Conservation (phyloP, 2,329 filamentous ascomycete genomes). For the Incumbomyces lentus region DNA sequence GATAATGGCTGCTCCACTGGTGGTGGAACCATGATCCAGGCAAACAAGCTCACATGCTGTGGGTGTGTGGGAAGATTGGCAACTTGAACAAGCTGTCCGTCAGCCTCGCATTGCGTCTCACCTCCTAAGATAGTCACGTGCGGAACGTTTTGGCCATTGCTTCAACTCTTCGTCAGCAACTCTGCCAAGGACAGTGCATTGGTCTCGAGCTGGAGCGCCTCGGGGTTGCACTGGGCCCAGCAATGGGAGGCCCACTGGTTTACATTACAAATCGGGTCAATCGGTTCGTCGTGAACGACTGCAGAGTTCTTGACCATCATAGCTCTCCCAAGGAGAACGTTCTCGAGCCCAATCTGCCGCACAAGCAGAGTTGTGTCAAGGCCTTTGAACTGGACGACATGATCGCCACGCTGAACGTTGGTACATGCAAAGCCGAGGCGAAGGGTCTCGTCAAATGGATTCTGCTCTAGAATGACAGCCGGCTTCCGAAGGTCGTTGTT, state of each 20-base stretch:
- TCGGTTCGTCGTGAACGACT: constrained; percentile 6
- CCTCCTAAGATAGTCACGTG: too few relatives aligned
- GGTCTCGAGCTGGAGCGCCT: background rate
- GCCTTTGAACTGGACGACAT: constrained; percentile 15
- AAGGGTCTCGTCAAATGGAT: constrained; percentile 7
- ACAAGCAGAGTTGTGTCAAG: constrained; percentile 15
- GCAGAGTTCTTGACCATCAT: constrained; percentile 13
- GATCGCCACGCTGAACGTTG: constrained; percentile 12
- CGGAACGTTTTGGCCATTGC: too few relatives aligned
- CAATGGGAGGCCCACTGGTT: constrained; percentile 5
- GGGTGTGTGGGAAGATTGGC: too few relatives aligned
- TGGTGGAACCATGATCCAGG: too few relatives aligned
- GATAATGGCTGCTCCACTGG: too few relatives aligned
- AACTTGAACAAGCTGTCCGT: too few relatives aligned
- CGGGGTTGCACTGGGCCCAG: background rate
- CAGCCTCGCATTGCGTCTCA: too few relatives aligned
- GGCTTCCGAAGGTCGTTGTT: constrained; percentile 11
- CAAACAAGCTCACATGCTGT: too few relatives aligned
- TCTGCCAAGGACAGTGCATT: constrained; percentile 5
- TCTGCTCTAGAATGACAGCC: constrained; percentile 15
- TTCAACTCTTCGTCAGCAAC: background rate
- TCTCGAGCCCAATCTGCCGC: constrained; percentile 8
- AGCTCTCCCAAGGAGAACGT: constrained; percentile 11
- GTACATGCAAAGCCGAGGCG: constrained; percentile 18
- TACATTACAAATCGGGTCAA: constrained; percentile 11